phyloP scores from a whole-genome alignment of 352 stramenopile species.

The Phytophthora quininea region DNA sequence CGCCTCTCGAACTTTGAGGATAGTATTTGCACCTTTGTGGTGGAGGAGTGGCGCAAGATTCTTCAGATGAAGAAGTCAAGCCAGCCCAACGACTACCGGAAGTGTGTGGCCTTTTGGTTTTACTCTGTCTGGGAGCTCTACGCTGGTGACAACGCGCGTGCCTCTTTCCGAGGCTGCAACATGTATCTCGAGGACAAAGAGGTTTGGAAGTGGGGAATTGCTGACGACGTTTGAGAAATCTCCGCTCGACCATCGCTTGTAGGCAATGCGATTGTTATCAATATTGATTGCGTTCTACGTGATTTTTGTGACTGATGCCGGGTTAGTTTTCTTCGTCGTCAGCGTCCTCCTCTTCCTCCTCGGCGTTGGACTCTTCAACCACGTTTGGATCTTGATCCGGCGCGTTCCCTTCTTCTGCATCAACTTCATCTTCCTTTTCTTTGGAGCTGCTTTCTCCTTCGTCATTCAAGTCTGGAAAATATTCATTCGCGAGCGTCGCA shows the following conservation, averaged over 20 bases:
- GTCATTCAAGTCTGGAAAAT: slow-evolving; percentile 55
- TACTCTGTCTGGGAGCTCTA: slow-evolving; percentile 88
- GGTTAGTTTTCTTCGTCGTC: slow-evolving; percentile 15
- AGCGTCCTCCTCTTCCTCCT: slow-evolving; percentile 12
- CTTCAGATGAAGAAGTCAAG: slow-evolving; percentile 82
- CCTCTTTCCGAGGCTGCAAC: slow-evolving; percentile 83
- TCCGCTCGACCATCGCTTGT: too few relatives aligned
- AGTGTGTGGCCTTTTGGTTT: slow-evolving; percentile 89
- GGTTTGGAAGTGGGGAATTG: slow-evolving; percentile 40
- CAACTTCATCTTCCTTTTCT: slow-evolving; percentile 17
- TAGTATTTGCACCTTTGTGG: slow-evolving; percentile 70
- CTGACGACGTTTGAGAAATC: slow-evolving; percentile 2
- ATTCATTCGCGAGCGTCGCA: slow-evolving; percentile 66
- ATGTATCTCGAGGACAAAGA: slow-evolving; percentile 85
- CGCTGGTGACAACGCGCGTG: slow-evolving; percentile 71
- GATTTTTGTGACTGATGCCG: background rate
- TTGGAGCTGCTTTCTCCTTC: slow-evolving; percentile 29
- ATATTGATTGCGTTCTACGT: too few relatives aligned
- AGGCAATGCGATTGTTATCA: too few relatives aligned
- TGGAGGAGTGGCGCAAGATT: slow-evolving; percentile 79
- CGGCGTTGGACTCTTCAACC: slow-evolving; percentile 34
- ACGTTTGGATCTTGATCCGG: slow-evolving; percentile 44
- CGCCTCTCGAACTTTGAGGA: slow-evolving; percentile 77
- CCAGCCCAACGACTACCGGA: slow-evolving; percentile 88
- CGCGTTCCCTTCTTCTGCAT: slow-evolving; percentile 33